Conservation (phyloP, 2,329 filamentous ascomycete species). For the Pseudogymnoascus sp. region DNA sequence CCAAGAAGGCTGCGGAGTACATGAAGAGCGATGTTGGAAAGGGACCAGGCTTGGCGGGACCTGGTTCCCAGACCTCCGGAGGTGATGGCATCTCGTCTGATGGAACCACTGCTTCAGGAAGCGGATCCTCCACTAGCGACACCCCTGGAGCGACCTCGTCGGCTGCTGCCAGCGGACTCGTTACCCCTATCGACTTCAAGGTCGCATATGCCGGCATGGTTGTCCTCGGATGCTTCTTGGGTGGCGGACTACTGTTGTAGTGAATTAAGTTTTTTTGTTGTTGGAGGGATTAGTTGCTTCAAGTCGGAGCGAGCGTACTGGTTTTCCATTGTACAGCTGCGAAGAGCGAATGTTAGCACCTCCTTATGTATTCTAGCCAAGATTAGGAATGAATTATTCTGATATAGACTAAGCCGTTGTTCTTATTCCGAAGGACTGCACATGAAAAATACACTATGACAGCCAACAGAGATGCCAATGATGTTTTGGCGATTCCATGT, state of each 20-base stretch:
- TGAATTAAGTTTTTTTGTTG: neutral
- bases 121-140: neutral
- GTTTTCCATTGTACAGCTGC: neutral
- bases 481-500: neutral
- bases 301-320: neutral
- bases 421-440: neutral
- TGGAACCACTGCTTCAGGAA: neutral
- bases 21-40: neutral
- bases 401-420: neutral
- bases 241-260: constrained; percentile 1
- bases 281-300: neutral
- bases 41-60: neutral
- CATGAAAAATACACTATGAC: neutral
- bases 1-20: constrained; percentile 1
- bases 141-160: neutral
- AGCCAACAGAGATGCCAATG: neutral
- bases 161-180: neutral
- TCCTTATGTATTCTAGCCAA: constrained; percentile 5
- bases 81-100: neutral
- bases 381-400: neutral
- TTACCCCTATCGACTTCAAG: constrained; percentile 3
- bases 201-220: neutral
- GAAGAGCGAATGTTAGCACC: constrained; percentile 5
- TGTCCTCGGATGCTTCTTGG: constrained; percentile 4
- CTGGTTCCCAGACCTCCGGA: neutral